A percentile compares a stretch with the other conserved stretches of the same genome.
Conservation (phyloP, 139 green algal species). For the Parachlorella kessleri region DNA sequence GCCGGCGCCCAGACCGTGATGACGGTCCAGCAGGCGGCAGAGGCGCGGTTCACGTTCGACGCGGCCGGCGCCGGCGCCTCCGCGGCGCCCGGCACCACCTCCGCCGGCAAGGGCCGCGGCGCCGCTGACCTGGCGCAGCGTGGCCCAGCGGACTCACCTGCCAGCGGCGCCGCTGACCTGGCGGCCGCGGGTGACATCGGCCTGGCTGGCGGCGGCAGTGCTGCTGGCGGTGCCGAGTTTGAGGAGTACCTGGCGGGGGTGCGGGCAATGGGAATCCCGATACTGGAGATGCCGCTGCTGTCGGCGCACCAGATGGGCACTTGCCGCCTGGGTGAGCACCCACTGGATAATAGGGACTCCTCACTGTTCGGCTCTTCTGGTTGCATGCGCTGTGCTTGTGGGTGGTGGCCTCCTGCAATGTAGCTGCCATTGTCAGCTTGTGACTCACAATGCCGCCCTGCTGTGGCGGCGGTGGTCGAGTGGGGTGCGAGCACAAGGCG, state of each 20-base stretch:
- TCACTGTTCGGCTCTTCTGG: background rate
- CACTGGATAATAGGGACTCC: background rate
- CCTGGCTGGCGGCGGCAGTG: background rate
- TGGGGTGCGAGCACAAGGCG: too few species aligned
- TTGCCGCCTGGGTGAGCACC: conserved; percentile 55
- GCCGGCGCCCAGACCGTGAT: conserved; percentile 52
- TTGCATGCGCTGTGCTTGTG: too few species aligned
- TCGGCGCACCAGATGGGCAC: conserved; percentile 77
- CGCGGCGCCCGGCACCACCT: background rate
- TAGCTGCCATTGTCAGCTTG: too few species aligned
- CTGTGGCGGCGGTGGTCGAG: too few species aligned
- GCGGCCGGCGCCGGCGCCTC: background rate
- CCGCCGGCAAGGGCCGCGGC: background rate
- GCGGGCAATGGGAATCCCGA: conserved; percentile 6
- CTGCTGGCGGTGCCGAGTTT: conserved; percentile 12
- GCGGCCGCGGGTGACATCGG: background rate
- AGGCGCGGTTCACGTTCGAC: conserved; percentile 13
- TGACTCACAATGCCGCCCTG: too few species aligned
- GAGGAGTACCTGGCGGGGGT: conserved; percentile 38
- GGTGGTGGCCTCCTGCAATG: too few species aligned
- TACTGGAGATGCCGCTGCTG: conserved; percentile 43
- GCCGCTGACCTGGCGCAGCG: background rate
- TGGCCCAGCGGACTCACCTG: background rate
- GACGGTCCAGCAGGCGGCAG: conserved; percentile 6
- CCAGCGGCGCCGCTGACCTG: background rate